Conservation (phyloP, 2,329 filamentous ascomycete species). For the Peltaster fructicola region DNA sequence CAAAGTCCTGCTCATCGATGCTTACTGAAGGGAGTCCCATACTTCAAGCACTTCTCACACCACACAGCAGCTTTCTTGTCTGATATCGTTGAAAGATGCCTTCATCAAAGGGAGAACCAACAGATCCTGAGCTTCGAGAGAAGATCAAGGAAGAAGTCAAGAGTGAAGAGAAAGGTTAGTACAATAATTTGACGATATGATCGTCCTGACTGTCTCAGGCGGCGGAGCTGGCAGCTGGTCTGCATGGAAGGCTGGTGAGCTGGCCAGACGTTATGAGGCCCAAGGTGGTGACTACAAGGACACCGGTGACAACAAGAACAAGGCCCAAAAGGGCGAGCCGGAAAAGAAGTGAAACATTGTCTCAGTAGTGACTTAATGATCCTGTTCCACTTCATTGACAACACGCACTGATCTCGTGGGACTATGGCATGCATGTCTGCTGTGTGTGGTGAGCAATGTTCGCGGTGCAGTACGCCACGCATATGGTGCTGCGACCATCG, state of each 20-base stretch:
- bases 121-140: slow-evolving; percentile 16
- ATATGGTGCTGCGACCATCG: no score
- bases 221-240: slow-evolving; percentile 15
- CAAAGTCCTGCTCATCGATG: no score
- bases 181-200: background rate
- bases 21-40: no score
- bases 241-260: slow-evolving; percentile 17
- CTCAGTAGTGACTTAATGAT: no score
- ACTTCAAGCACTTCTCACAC: no score
- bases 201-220: slow-evolving; percentile 6
- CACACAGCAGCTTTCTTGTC: no score
- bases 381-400: no score
- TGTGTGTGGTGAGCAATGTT: no score
- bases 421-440: no score
- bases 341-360: slow-evolving; percentile 16
- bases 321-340: slow-evolving; percentile 15
- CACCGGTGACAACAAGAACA: slow-evolving; percentile 12
- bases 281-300: slow-evolving; percentile 17
- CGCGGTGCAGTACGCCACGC: no score
- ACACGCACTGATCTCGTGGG: no score
- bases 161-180: slow-evolving; percentile 15
- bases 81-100: no score
- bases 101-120: slow-evolving; percentile 17
- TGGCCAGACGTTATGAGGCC: slow-evolving; percentile 16
- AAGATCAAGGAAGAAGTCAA: slow-evolving; percentile 19